Evolutionary conservation across 2,329 filamentous ascomycete genomes (phyloP).

Genomic region (Xylaria digitata): DNA sequence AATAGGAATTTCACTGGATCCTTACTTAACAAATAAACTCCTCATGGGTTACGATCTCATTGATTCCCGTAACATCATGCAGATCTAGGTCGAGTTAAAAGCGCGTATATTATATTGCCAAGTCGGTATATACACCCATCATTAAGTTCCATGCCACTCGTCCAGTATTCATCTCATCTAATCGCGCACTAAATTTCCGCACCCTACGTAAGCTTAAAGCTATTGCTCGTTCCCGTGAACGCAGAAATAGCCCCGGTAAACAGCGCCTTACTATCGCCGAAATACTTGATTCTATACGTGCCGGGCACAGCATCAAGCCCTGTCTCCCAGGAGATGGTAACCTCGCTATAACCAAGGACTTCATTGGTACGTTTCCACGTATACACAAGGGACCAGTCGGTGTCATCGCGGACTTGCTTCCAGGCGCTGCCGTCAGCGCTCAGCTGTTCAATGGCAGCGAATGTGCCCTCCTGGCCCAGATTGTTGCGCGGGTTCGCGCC

Average conservation of each 20-base stretch:
- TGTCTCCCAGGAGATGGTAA: constrained; percentile 83
- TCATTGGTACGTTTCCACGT: constrained; percentile 75
- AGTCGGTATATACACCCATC: constrained; percentile 10
- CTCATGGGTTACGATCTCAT: not conserved
- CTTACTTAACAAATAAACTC: not conserved
- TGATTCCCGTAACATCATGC: not conserved
- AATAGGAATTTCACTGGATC: not conserved
- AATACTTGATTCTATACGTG: constrained; percentile 83
- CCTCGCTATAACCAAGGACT: constrained; percentile 67
- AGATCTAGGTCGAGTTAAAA: not conserved
- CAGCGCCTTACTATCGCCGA: constrained; percentile 80
- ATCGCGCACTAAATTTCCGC: not conserved
- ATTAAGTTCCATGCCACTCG: not conserved
- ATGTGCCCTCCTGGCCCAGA: constrained; percentile 81
- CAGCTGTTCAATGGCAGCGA: constrained; percentile 77
- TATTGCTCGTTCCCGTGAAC: constrained; percentile 75
- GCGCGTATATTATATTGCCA: constrained; percentile 19
- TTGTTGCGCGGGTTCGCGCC: constrained; percentile 93
- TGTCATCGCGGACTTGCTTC: constrained; percentile 75
- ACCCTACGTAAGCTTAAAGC: constrained; percentile 57
- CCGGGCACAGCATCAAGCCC: constrained; percentile 70
- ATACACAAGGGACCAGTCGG: constrained; percentile 86
- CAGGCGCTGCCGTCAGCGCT: constrained; percentile 62
- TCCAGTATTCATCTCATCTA: constrained; percentile 3
- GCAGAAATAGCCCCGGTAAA: constrained; percentile 68